Conservation (phyloP, 805 yeast species). For the Komagataella populi region DNA sequence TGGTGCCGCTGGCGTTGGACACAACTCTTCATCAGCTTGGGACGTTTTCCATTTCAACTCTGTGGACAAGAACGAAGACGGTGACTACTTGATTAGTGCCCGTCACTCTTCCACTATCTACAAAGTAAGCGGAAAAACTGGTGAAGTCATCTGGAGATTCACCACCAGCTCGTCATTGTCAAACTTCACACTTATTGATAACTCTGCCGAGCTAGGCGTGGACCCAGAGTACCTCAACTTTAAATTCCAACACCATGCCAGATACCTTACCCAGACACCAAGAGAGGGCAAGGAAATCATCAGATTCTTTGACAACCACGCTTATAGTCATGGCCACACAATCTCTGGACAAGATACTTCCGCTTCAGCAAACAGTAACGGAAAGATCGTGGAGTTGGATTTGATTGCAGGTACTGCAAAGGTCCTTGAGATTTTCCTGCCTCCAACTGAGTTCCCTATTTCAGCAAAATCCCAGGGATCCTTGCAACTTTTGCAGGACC, state of each 20-base stretch:
- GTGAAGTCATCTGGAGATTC: slow-evolving; percentile 19
- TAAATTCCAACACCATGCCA: slow-evolving; percentile 24
- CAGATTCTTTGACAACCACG: slow-evolving; percentile 19
- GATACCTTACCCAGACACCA: slow-evolving; percentile 12
- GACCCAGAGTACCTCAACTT: slow-evolving; percentile 13
- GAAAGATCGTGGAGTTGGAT: slow-evolving; percentile 15
- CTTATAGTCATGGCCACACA: neutral
- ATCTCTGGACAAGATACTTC: neutral
- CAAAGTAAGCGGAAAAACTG: slow-evolving; percentile 21
- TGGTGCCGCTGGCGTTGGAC: slow-evolving; percentile 21
- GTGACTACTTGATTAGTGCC: slow-evolving; percentile 21
- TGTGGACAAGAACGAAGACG: slow-evolving; percentile 20
- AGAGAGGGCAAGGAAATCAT: slow-evolving; percentile 16
- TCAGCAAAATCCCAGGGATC: slow-evolving; percentile 18
- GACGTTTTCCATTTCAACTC: slow-evolving; percentile 26
- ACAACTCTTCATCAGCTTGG: slow-evolving; percentile 21
- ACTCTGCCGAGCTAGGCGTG: slow-evolving; percentile 4
- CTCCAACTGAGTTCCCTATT: slow-evolving; percentile 11
- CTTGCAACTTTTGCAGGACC: slow-evolving; percentile 18
- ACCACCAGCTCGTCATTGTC: slow-evolving; percentile 12
- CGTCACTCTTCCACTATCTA: slow-evolving; percentile 21
- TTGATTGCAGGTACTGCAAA: slow-evolving; percentile 14
- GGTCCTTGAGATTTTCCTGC: slow-evolving; percentile 12
- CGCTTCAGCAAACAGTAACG: slow-evolving; percentile 5
- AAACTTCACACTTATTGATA: slow-evolving; percentile 3